phyloP scores from a whole-genome alignment of 345 rosid species.

The Salix udensis region DNA sequence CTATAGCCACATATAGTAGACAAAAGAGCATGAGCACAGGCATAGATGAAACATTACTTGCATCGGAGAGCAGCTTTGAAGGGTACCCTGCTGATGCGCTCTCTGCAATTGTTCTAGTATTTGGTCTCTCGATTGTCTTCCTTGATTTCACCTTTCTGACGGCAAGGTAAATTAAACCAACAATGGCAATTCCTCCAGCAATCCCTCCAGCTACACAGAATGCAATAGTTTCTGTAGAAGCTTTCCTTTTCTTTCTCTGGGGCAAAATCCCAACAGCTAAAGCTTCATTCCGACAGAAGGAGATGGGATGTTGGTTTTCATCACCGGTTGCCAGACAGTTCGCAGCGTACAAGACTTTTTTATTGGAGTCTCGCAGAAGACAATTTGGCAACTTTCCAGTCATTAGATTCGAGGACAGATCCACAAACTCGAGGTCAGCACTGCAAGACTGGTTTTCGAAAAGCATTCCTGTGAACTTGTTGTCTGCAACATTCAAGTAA shows the following conservation, averaged over 20 bases:
- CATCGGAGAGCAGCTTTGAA: conserved; percentile 74
- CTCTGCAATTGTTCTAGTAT: conserved; percentile 61
- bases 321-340: conserved; percentile 58
- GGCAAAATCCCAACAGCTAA: conserved; percentile 84
- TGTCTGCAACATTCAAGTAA: conserved; percentile 62
- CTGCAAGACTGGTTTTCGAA: conserved; percentile 67
- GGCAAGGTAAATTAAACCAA: conserved; percentile 46
- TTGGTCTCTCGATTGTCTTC: conserved; percentile 30
- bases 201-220: conserved; percentile 55
- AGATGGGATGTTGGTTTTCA: conserved; percentile 57
- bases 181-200: conserved; percentile 50
- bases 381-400: conserved; percentile 71
- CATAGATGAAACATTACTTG: conserved; percentile 54
- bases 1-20: background rate
- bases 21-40: conserved; percentile 9
- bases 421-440: conserved; percentile 49
- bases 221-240: conserved; percentile 40
- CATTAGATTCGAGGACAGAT: conserved; percentile 79
- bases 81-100: conserved; percentile 71
- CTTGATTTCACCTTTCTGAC: conserved; percentile 35
- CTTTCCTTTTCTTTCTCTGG: conserved; percentile 34
- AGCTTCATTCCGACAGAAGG: conserved; percentile 79
- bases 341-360: conserved; percentile 45
- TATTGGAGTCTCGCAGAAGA: conserved; percentile 44
- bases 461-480: conserved; percentile 83